phyloP scores from a whole-genome alignment of 2,329 filamentous ascomycete species.

The Metarhizium rileyi region DNA sequence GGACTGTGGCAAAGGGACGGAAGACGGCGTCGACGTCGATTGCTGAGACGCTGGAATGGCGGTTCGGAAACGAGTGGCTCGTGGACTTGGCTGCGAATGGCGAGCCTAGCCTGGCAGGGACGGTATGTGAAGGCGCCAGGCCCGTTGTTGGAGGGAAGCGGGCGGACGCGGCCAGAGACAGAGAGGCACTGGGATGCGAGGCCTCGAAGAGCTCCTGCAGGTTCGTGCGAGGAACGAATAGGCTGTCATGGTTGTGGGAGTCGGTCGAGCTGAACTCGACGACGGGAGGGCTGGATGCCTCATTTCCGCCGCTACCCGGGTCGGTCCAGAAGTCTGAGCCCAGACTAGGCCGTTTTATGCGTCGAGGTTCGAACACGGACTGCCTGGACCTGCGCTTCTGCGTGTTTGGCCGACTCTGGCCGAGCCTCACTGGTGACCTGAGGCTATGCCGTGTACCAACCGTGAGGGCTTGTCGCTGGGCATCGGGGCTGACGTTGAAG shows the following conservation, averaged over 20 bases:
- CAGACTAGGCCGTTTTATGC: conserved; percentile 42
- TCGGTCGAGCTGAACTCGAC: conserved; percentile 25
- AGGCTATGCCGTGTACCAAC: conserved; percentile 39
- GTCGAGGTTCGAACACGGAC: conserved; percentile 35
- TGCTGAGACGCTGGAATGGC: conserved; percentile 36
- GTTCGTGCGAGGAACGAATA: conserved; percentile 32
- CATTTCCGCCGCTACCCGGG: conserved; percentile 22
- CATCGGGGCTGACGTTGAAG: conserved; percentile 20
- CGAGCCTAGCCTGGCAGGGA: conserved; percentile 45
- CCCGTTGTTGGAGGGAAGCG: conserved; percentile 4
- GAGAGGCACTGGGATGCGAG: conserved; percentile 14
- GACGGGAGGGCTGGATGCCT: conserved; percentile 13
- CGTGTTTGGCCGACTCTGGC: conserved; percentile 39
- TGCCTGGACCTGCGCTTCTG: conserved; percentile 46
- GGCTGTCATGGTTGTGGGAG: conserved; percentile 23
- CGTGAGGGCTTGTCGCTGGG: conserved; percentile 36
- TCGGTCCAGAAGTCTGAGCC: conserved; percentile 44
- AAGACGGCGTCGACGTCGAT: conserved; percentile 35
- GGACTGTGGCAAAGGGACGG: conserved; percentile 48
- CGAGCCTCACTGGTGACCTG: conserved; percentile 43
- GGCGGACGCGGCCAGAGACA: neutral
- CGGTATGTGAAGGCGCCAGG: conserved; percentile 20
- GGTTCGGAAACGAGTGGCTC: conserved; percentile 53
- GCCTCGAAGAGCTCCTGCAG: conserved; percentile 31
- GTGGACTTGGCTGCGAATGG: conserved; percentile 42